Conservation (phyloP, 2,329 filamentous ascomycete species). For the Sarocladiaceae sp. region DNA sequence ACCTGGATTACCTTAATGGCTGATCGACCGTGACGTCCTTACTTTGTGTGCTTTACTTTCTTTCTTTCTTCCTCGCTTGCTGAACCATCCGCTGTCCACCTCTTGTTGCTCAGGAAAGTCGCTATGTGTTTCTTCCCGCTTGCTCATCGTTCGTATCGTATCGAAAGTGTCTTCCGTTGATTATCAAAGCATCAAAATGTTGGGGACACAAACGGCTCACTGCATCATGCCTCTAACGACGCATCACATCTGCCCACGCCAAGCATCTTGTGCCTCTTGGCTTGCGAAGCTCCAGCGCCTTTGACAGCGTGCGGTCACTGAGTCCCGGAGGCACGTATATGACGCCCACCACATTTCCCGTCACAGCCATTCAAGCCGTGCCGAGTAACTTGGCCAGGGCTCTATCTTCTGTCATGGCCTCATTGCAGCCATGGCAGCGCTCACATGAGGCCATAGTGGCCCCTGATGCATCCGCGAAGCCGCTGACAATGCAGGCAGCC, state of each 20-base stretch:
- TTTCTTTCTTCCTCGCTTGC: too few relatives aligned
- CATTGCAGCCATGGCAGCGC: neutral
- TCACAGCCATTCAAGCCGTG: neutral
- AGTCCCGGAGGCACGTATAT: neutral
- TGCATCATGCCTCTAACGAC: neutral
- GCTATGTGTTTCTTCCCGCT: too few relatives aligned
- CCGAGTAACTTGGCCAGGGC: neutral
- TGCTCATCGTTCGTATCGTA: too few relatives aligned
- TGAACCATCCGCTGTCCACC: too few relatives aligned
- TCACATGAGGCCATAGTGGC: neutral
- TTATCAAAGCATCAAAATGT: too few relatives aligned
- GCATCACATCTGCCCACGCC: conserved; percentile 5
- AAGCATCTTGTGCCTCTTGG: conserved; percentile 1
- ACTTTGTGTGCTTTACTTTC: too few relatives aligned
- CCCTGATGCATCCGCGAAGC: neutral
- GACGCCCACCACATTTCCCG: neutral
- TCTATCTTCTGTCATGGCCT: neutral
- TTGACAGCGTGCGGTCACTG: neutral
- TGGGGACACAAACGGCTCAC: neutral
- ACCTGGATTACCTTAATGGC: too few relatives aligned
- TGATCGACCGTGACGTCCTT: too few relatives aligned
- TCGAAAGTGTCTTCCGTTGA: too few relatives aligned
- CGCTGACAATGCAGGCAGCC: neutral
- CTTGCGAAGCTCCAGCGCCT: neutral
- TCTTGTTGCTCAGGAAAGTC: too few relatives aligned